A percentile compares a stretch with the other conserved stretches of the same genome.
Evolutionary conservation across 371 early-diverging fungal genomes (phyloP).

Genomic region (Mortierella sp.): DNA sequence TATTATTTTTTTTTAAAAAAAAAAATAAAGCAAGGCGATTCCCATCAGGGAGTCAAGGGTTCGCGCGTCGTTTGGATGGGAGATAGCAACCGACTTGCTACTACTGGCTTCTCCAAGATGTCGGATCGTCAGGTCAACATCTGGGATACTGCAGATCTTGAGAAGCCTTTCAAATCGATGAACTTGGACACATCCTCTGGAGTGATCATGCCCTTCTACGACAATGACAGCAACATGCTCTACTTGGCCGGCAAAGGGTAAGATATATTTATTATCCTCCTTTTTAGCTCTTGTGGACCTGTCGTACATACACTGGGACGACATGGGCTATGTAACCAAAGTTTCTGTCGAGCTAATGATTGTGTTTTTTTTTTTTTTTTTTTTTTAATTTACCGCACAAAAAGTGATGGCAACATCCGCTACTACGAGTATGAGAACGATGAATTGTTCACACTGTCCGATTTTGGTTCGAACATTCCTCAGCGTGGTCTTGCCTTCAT

Average conservation of each 20-base stretch:
- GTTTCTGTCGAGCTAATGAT: too few relatives aligned
- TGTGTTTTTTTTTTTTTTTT: not conserved
- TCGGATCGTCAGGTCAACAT: constrained; percentile 93
- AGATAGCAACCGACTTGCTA: constrained; percentile 79
- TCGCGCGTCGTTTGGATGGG: constrained; percentile 95
- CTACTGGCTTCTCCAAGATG: constrained; percentile 94
- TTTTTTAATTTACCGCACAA: not conserved
- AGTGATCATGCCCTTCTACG: constrained; percentile 96
- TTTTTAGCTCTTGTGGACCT: too few relatives aligned
- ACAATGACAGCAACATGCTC: constrained; percentile 88
- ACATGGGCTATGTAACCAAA: too few relatives aligned
- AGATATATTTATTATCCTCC: too few relatives aligned
- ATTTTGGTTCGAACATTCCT: constrained; percentile 91
- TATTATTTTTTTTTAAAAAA: too few relatives aligned
- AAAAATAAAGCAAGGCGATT: constrained; percentile 73
- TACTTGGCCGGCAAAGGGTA: constrained; percentile 95
- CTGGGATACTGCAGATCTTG: constrained; percentile 85
- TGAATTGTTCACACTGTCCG: constrained; percentile 82
- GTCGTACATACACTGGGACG: too few relatives aligned
- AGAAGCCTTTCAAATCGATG: constrained; percentile 81
- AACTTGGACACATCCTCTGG: constrained; percentile 95
- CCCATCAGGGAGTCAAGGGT: constrained; percentile 98
- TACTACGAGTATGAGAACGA: constrained; percentile 96
- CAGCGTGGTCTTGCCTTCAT: constrained; percentile 95
- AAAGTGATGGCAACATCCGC: constrained; percentile 96